Base-by-base conservation (phyloP, 1,284 basidiomycete species). In the Puccinia triticina region DNA sequence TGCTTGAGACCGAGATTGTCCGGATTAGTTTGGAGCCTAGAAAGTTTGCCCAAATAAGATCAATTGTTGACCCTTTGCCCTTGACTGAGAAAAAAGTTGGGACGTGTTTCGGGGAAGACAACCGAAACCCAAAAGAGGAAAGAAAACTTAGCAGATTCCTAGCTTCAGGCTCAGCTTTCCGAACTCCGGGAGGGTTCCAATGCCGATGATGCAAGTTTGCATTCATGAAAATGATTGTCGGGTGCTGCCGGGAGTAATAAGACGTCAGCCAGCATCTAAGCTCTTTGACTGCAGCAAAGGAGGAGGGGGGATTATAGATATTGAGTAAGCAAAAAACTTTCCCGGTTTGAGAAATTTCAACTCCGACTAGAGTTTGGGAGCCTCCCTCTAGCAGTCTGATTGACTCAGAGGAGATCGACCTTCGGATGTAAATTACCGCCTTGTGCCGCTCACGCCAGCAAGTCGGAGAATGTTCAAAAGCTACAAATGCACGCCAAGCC, bases 171-270 rank as follows among this genome's bases (percentile, higher is more conserved):
- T 72, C 32, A 5, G 3, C 3, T 11, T 40, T 26, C 34, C 34
- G 7, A 26, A 10, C 43, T 37, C 69, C 69, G 3, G 32, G 29
- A 7, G 69, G 69, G 23, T 72, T 72, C 69, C 69, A 72, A 34
- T 40, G 34, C 26, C 34, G 69, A 34, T 72, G 69, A n/a, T 72
- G 69, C 18, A 72, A n/a, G n/a, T 72, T 72, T 16, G 69, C 43
- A 23, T 72, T 34, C 37, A 48, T 72, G 32, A 72, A 7, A 46
- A 72, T 40, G 23, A 72, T 7, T 23, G 72, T n/a, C 18, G 72
- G 72, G 29, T 18, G 2, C n/a, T 55, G 43, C 2, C 50, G 72
- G 5, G 37, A 32, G 11, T n/a, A 53, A 29, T 53, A 23, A 50
- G 10, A 7, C 16, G 26, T n/a, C 21, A 75, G 72, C 72, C 72